Conservation (phyloP, 208 protist genomes). For the Hexamita inflata region DNA sequence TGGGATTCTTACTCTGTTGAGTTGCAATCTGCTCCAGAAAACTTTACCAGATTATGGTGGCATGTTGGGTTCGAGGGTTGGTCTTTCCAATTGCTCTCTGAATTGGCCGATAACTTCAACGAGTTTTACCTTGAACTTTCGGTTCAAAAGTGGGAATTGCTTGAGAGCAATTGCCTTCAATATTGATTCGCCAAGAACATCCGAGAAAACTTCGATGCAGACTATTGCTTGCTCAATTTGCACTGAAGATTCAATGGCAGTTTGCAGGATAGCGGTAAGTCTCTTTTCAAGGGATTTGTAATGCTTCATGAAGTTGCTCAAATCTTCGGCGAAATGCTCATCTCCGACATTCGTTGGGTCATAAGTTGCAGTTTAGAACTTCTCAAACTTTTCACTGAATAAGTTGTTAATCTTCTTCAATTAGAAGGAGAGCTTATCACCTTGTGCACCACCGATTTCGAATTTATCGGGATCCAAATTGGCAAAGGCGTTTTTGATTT, state of each 20-base stretch:
- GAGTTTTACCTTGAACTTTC: background rate
- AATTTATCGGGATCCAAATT: slow-evolving; percentile 12
- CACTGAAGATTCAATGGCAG: slow-evolving; percentile 3
- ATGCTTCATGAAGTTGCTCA: slow-evolving; percentile 6
- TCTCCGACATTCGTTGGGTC: slow-evolving; percentile 18
- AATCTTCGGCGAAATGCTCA: slow-evolving; percentile 2
- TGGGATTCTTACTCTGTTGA: background rate
- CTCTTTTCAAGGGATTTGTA: slow-evolving; percentile 3
- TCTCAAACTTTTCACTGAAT: background rate
- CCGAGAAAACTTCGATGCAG: slow-evolving; percentile 6
- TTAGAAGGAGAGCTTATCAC: background rate
- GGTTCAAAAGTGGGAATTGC: background rate
- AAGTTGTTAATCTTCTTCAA: slow-evolving; percentile 22
- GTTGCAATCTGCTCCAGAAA: slow-evolving; percentile 2
- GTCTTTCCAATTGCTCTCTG: background rate
- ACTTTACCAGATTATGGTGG: slow-evolving; percentile 1
- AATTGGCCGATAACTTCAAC: background rate
- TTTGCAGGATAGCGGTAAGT: background rate
- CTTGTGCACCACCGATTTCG: slow-evolving; percentile 22
- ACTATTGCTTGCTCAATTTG: background rate
- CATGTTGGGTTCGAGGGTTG: background rate
- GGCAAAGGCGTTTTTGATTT: background rate
- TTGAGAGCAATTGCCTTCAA: background rate
- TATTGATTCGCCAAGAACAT: background rate
- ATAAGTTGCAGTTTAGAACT: slow-evolving; percentile 13